Percentiles rank a stretch among this genome's conserved stretches.
Evolutionary conservation across 176 grass and related monocot genomes (phyloP).

Genomic region (Tillandsia fasciculata): DNA sequence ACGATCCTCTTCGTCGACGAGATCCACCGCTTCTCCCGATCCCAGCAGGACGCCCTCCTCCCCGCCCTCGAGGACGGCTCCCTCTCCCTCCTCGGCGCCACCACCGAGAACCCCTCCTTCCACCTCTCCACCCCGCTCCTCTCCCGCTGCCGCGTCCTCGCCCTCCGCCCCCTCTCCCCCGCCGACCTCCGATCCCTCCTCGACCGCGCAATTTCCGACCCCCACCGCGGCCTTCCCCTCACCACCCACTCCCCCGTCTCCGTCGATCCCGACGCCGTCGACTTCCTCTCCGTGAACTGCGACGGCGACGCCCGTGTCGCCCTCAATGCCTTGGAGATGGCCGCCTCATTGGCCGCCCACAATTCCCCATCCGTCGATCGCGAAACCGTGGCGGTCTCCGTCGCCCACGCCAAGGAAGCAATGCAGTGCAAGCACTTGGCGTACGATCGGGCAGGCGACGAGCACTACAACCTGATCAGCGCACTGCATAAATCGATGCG

Average conservation of each 20-base stretch:
- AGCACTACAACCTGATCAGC: slow-evolving; percentile 50
- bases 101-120: slow-evolving; percentile 46
- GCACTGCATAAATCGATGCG: slow-evolving; percentile 48
- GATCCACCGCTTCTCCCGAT: slow-evolving; percentile 39
- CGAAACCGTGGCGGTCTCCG: slow-evolving; percentile 9
- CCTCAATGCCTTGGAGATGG: slow-evolving; percentile 36
- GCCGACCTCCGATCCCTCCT: slow-evolving; percentile 20
- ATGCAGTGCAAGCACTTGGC: slow-evolving; percentile 50
- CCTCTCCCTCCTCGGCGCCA: slow-evolving; percentile 26
- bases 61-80: slow-evolving; percentile 38
- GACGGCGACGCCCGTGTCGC: slow-evolving; percentile 41
- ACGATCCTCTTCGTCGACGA: slow-evolving; percentile 41
- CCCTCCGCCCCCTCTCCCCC: slow-evolving; percentile 26
- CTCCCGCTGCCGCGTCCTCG: slow-evolving; percentile 35
- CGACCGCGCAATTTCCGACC: slow-evolving; percentile 23
- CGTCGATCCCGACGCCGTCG: slow-evolving; percentile 19
- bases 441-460: slow-evolving; percentile 35
- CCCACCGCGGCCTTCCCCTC: slow-evolving; percentile 23
- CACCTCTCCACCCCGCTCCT: slow-evolving; percentile 42
- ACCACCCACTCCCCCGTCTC: slow-evolving; percentile 14
- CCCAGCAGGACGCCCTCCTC: slow-evolving; percentile 42
- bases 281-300: slow-evolving; percentile 34
- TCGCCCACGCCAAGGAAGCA: slow-evolving; percentile 38
- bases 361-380: neutral
- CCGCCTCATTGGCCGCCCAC: slow-evolving; percentile 11